These are phyloP conservation scores for Candida tetrigidarum DNA, from an alignment of 1,139 yeast species.

Conservation along the genomic window DNA sequence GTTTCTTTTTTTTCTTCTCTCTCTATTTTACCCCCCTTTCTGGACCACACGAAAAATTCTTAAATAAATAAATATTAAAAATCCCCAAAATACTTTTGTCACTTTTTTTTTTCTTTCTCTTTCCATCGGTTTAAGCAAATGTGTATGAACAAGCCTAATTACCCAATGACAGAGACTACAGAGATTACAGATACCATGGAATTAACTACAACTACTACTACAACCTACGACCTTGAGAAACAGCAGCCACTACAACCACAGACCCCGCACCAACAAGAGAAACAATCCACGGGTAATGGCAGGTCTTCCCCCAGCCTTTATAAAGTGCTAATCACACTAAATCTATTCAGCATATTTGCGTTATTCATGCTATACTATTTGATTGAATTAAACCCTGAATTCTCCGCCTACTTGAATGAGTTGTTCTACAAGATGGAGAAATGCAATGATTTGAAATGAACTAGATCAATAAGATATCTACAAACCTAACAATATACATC, in stretches of 20 bases:
- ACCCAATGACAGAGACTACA: no score
- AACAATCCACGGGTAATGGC: not conserved
- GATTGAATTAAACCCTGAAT: not conserved
- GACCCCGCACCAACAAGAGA: not conserved
- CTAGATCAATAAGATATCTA: no score
- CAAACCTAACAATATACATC: no score
- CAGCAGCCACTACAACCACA: not conserved
- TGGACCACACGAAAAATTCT: no score
- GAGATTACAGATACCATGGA: not conserved
- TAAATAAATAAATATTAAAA: no score
- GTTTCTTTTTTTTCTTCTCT: no score
- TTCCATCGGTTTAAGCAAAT: no score
- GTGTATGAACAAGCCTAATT: no score
- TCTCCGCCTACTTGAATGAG: slow-evolving; percentile 1
- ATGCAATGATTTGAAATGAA: slow-evolving; percentile 3
- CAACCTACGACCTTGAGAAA: slow-evolving; percentile 1
- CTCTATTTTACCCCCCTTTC: no score
- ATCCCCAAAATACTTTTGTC: no score
- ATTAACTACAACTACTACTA: not conserved
- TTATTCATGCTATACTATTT: not conserved
- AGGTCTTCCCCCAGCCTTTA: not conserved
- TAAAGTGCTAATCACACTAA: not conserved
- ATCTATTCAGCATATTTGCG: not conserved
- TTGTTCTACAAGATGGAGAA: slow-evolving; percentile 6
- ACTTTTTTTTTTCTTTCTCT: no score